Evolutionary conservation across 1,139 yeast genomes (phyloP), one percentile per base, ranked within the genome.

Genomic region (Pichia inconspicua): DNA sequence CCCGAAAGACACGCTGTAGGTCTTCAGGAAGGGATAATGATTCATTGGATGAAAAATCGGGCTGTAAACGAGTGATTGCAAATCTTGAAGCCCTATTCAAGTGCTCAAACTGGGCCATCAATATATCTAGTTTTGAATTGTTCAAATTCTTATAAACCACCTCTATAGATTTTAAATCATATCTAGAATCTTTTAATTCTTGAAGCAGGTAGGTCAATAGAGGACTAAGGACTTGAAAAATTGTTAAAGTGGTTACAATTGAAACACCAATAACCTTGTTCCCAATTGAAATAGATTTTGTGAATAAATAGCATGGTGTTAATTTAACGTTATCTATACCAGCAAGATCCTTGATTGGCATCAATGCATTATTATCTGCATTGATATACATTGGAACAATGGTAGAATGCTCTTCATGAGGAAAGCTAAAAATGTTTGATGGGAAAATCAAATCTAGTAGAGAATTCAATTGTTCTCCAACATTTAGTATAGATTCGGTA

Each of bases 181-280:
- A 48, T 35, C 66, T 64, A 14, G 56, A 51, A 25, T 60, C 57
- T 44, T 74, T 74, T 50, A 70, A 71, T 40, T 63, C 63, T 58
- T 77, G 81, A 48, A 77, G 64, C 41, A 78, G 63, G 38, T 74
- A 73, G 47, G 73, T 63, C 47, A 78, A 55, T 45, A 78, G 58
- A 2, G 82, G 82, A 56, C 71, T 74, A 54, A 77, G 74, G 55
- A 68, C 70, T 53, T 75, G 73, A 61, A 77, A 75, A 51, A 67
- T 70, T 5, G 71, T 60, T 37, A 74, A 57, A 42, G 63, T 64
- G 11, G 81, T 76, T 25, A 78, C 59, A 15, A 77, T 67, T 6
- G 78, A 70, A 27, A 77, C 58, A n/a, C 79, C 68, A 69, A 40
- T 68, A 51, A 15, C 61, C 55, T 36, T 68, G 69, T 25, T 40